These are phyloP conservation scores for Cladosporium velox DNA, from an alignment of 2,329 filamentous ascomycete species.

Conservation along the genomic window DNA sequence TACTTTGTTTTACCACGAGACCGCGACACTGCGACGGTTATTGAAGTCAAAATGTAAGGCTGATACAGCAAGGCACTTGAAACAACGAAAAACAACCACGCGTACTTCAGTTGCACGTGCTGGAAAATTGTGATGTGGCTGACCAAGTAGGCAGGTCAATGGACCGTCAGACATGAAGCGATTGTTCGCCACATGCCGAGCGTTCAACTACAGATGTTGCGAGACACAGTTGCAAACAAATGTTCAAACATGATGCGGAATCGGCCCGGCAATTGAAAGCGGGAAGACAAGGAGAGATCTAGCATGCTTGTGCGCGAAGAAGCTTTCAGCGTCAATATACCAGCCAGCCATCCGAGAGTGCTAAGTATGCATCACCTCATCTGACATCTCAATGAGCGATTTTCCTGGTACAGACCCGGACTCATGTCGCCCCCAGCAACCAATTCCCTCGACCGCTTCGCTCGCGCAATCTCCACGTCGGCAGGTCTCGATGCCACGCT, in stretches of 20 bases:
- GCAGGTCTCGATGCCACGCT: conserved; percentile 44
- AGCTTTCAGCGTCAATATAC: neutral
- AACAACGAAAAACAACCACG: neutral
- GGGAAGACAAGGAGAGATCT: neutral
- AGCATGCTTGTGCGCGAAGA: neutral
- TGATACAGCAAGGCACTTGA: neutral
- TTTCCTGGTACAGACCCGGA: neutral
- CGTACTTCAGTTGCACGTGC: neutral
- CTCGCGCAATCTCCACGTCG: conserved; percentile 41
- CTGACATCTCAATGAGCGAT: neutral
- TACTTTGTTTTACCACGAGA: neutral
- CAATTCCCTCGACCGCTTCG: conserved; percentile 28
- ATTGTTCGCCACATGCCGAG: neutral
- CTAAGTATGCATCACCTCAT: neutral
- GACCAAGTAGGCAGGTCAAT: neutral
- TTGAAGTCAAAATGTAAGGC: neutral
- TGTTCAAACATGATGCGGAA: too few species aligned
- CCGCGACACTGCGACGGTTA: neutral
- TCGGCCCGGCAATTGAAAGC: neutral
- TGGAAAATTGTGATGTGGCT: neutral
- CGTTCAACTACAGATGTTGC: too few species aligned
- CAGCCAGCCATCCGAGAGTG: neutral
- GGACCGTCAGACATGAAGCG: neutral
- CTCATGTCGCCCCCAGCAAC: neutral
- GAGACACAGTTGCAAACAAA: too few species aligned